These are phyloP conservation scores for Talaromyces sp. DNA, from an alignment of 2,329 filamentous ascomycete species.

Conservation along the genomic window DNA sequence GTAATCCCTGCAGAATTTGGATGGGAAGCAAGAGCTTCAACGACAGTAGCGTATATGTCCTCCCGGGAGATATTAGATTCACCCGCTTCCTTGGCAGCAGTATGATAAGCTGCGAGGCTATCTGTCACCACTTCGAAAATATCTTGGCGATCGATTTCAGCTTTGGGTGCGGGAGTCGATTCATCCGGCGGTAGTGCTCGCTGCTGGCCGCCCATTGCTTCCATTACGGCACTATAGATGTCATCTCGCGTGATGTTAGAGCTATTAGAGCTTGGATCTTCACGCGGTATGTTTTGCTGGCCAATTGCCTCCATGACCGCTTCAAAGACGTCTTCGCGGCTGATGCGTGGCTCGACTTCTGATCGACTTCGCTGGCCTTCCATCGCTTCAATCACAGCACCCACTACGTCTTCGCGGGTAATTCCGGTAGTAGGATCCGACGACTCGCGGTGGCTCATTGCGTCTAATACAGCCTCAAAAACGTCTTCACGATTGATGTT, in stretches of 20 bases:
- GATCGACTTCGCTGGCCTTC: slow-evolving; percentile 30
- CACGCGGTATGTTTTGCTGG: neutral
- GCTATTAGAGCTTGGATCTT: slow-evolving; percentile 6
- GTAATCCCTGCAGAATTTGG: slow-evolving; percentile 40
- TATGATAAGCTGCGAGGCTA: slow-evolving; percentile 46
- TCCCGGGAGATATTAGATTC: slow-evolving; percentile 42
- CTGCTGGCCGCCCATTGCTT: slow-evolving; percentile 49
- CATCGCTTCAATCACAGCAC: slow-evolving; percentile 30
- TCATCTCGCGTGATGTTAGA: slow-evolving; percentile 47
- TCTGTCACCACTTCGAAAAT: slow-evolving; percentile 57
- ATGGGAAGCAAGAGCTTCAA: slow-evolving; percentile 26
- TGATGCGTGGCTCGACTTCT: slow-evolving; percentile 23
- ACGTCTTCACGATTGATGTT: slow-evolving; percentile 47
- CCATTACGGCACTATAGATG: slow-evolving; percentile 54
- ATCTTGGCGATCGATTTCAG: slow-evolving; percentile 47
- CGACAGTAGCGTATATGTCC: slow-evolving; percentile 15
- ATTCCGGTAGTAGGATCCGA: slow-evolving; percentile 20
- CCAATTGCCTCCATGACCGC: slow-evolving; percentile 18
- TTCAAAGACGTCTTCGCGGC: slow-evolving; percentile 10
- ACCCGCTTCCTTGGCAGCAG: slow-evolving; percentile 52
- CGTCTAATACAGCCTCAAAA: slow-evolving; percentile 50
- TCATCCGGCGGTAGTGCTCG: slow-evolving; percentile 29
- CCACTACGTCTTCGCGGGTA: slow-evolving; percentile 52
- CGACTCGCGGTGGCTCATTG: slow-evolving; percentile 17
- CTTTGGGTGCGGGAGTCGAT: slow-evolving; percentile 32